phyloP scores from a whole-genome alignment of 75 land plant genomes.

The Cupressus sempervirens region DNA sequence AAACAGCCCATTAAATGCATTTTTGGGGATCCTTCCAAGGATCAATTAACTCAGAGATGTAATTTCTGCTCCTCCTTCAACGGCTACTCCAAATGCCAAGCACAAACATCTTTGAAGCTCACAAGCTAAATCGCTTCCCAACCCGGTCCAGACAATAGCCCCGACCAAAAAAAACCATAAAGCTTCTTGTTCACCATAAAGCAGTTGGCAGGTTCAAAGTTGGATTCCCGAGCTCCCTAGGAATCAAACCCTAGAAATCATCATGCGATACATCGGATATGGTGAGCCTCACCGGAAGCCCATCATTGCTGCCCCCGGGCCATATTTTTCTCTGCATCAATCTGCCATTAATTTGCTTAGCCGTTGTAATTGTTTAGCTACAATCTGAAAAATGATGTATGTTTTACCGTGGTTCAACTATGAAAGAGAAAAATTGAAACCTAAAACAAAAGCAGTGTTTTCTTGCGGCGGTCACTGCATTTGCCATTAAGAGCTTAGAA shows the following conservation, averaged over 20 bases:
- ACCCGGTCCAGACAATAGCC: conserved; percentile 79
- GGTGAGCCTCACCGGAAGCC: conserved; percentile 48
- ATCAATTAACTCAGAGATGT: conserved; percentile 13
- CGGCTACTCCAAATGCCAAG: conserved; percentile 69
- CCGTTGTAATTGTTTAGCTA: too few relatives aligned
- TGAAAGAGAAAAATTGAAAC: too few relatives aligned
- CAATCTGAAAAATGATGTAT: too few relatives aligned
- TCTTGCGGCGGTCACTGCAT: too few relatives aligned
- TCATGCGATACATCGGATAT: conserved; percentile 69
- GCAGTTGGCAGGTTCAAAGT: conserved; percentile 37
- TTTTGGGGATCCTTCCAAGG: background rate
- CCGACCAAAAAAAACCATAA: conserved; percentile 67
- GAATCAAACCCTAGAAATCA: conserved; percentile 58
- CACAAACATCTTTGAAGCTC: conserved; percentile 80
- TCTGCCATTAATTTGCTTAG: too few relatives aligned
- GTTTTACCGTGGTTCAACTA: too few relatives aligned
- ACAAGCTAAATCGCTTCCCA: conserved; percentile 78
- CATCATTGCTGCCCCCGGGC: background rate
- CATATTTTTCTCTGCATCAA: too few relatives aligned
- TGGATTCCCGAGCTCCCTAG: conserved; percentile 50
- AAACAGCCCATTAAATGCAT: too few relatives aligned
- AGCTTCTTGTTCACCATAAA: conserved; percentile 66
- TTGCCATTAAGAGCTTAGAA: too few relatives aligned
- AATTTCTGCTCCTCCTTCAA: conserved; percentile 66
- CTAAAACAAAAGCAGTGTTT: too few relatives aligned